These are phyloP conservation scores for Pestalotiopsis sp. DNA, from an alignment of 2,329 filamentous ascomycete species.

Conservation along the genomic window DNA sequence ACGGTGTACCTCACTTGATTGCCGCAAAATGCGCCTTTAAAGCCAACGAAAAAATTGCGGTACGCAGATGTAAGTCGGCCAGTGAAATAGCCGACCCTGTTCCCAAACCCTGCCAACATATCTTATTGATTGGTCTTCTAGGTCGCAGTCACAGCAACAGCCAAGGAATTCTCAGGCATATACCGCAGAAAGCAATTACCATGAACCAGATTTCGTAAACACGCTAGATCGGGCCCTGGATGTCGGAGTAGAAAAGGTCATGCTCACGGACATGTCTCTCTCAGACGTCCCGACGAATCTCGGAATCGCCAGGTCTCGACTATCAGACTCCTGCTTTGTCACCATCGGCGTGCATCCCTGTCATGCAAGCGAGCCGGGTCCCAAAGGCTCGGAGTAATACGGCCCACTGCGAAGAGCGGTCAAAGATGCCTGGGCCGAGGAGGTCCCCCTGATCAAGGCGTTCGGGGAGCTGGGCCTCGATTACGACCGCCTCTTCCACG, in stretches of 20 bases:
- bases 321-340: conserved; percentile 35
- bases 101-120: no score
- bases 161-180: conserved; percentile 47
- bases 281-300: conserved; percentile 28
- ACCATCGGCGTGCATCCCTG: conserved; percentile 53
- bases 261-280: conserved; percentile 39
- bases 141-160: conserved; percentile 39
- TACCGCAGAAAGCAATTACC: conserved; percentile 51
- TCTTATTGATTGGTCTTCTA: conserved; percentile 11
- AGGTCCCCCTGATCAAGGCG: conserved; percentile 36
- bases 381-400: conserved; percentile 17
- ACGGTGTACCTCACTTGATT: background rate
- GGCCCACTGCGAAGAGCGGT: conserved; percentile 26
- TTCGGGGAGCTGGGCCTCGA: conserved; percentile 52
- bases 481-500: conserved; percentile 45
- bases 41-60: background rate
- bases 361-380: conserved; percentile 43
- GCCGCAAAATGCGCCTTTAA: background rate
- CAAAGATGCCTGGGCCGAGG: conserved; percentile 23
- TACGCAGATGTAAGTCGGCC: background rate
- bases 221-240: conserved; percentile 40
- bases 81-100: no score
- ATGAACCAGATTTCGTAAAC: conserved; percentile 42
- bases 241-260: conserved; percentile 42
- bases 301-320: conserved; percentile 27